phyloP scores from a whole-genome alignment of 805 yeast genomes.

The Pichia membranifaciens region DNA sequence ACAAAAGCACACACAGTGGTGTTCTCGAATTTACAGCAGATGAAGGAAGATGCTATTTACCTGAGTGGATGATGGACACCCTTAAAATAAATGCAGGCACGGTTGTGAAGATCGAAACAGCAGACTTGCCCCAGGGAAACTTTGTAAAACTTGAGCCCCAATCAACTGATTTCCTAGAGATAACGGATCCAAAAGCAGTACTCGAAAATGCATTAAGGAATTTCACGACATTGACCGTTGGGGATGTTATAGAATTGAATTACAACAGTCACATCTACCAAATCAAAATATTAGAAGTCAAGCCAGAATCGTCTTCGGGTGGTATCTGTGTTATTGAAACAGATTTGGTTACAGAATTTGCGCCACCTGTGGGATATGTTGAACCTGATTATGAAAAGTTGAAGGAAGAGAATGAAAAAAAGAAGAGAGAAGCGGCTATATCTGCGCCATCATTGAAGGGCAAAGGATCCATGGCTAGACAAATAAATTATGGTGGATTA shows the following conservation, averaged over 20 bases:
- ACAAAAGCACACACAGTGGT: constrained; percentile 74
- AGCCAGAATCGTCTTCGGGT: constrained; percentile 58
- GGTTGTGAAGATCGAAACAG: constrained; percentile 65
- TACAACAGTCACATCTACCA: constrained; percentile 76
- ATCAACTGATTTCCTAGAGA: constrained; percentile 85
- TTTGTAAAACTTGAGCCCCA: constrained; percentile 96
- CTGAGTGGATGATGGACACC: constrained; percentile 94
- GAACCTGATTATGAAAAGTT: constrained; percentile 65
- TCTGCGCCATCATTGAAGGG: constrained; percentile 33
- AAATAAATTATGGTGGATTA: constrained; percentile 58
- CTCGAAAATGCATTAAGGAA: constrained; percentile 86
- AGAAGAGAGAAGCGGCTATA: constrained; percentile 34
- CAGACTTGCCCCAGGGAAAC: constrained; percentile 78
- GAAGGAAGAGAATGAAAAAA: constrained; percentile 35
- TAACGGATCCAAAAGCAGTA: constrained; percentile 94
- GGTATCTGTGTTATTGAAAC: constrained; percentile 96
- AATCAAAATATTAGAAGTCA: constrained; percentile 79
- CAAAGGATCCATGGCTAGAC: constrained; percentile 68
- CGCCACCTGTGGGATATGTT: constrained; percentile 97
- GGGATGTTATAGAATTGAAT: constrained; percentile 77
- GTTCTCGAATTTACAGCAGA: constrained; percentile 95
- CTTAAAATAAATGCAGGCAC: constrained; percentile 70
- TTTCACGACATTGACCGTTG: constrained; percentile 79
- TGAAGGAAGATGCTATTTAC: constrained; percentile 91
- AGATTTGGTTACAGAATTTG: constrained; percentile 94